These are phyloP conservation scores for Didymella pomorum DNA, from an alignment of 2,329 filamentous ascomycete species.

Conservation along the genomic window DNA sequence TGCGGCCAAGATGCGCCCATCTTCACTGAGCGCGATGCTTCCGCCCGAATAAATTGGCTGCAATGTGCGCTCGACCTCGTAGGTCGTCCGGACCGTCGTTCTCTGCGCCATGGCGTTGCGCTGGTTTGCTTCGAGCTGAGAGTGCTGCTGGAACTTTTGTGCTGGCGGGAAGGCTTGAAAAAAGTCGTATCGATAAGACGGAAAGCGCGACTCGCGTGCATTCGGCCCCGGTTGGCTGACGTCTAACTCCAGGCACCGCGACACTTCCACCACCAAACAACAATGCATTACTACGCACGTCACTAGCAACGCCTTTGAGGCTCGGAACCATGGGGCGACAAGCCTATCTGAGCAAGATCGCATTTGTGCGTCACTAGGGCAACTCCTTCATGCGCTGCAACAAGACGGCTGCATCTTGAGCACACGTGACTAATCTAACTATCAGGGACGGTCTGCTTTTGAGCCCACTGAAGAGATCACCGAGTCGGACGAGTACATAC, in stretches of 20 bases:
- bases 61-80: constrained; percentile 82
- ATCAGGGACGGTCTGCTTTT: constrained; percentile 53
- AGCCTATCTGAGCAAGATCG: constrained; percentile 50
- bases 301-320: neutral
- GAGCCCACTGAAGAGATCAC: constrained; percentile 42
- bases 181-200: constrained; percentile 51
- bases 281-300: neutral
- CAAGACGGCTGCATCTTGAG: neutral
- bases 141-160: constrained; percentile 8
- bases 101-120: constrained; percentile 60
- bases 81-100: constrained; percentile 79
- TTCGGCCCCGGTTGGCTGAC: constrained; percentile 1
- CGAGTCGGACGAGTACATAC: constrained; percentile 39
- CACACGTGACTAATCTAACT: constrained; percentile 27
- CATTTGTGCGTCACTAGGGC: constrained; percentile 37
- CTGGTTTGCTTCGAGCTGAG: constrained; percentile 16
- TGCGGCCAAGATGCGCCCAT: constrained; percentile 83
- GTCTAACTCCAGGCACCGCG: constrained; percentile 10
- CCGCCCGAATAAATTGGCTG: constrained; percentile 95
- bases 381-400: neutral
- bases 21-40: constrained; percentile 80
- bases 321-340: constrained; percentile 44
- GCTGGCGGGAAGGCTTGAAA: constrained; percentile 34
- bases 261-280: neutral
- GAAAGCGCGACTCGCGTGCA: constrained; percentile 4